Evolutionary conservation across 164 flowering plant genomes (phyloP).

Genomic region (Dillenia turbinata): DNA sequence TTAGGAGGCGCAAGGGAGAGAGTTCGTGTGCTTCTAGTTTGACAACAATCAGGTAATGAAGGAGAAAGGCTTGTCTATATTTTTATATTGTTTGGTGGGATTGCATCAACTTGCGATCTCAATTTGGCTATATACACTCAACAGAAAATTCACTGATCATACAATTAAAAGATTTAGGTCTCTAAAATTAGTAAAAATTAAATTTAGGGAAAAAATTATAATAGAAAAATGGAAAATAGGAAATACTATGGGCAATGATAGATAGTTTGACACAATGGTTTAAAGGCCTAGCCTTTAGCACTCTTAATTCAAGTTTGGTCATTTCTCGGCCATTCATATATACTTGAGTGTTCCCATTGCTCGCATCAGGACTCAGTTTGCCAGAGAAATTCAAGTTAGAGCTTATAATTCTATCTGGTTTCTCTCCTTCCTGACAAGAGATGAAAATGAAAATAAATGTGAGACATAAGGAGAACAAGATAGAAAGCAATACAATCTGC

Average conservation of each 20-base stretch:
- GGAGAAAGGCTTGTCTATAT: no score
- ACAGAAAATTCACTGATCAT: no score
- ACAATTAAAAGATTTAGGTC: no score
- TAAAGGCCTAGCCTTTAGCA: conserved; percentile 55
- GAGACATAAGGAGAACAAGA: background rate
- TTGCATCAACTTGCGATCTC: no score
- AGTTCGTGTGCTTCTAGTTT: no score
- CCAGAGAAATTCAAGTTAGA: conserved; percentile 89
- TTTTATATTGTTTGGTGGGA: no score
- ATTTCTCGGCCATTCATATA: conserved; percentile 91
- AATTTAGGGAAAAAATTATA: no score
- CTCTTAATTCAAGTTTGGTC: conserved; percentile 74
- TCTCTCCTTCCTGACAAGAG: conserved; percentile 81
- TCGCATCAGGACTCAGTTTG: conserved; percentile 70
- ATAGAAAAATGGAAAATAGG: background rate
- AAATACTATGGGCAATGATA: background rate
- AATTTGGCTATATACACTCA: no score
- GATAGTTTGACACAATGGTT: background rate
- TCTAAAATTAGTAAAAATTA: no score
- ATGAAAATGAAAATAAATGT: background rate
- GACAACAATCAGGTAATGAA: no score
- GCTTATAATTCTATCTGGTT: conserved; percentile 79
- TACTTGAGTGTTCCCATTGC: conserved; percentile 89
- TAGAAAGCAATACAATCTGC: background rate
- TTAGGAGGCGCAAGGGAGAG: no score